Base-by-base conservation (phyloP, 257 asterid species). In the Cruciata laevipes region DNA sequence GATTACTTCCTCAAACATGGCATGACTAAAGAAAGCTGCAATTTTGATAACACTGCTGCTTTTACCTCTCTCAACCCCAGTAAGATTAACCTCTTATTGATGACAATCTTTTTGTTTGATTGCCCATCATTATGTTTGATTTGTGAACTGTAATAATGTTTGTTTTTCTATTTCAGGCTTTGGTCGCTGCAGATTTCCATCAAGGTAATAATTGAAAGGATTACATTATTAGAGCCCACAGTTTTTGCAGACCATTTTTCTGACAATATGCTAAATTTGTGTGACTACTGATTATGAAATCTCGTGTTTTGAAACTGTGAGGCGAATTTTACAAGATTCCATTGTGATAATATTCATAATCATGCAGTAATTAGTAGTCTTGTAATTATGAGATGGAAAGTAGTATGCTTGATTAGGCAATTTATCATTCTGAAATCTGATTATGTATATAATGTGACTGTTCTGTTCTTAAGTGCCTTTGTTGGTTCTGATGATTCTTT, bases 41-140 rank as follows among this genome's bases (percentile, higher is more conserved):
- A 79, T 68, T 92, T 92, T 57, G 80, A 75, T 11, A 78, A 80
- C 75, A 76, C 79, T 18, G 98, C 97, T 58, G 91, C 93, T 67
- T 87, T 92, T 77, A 87, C 90, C 69, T 75, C 86, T 23, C 82
- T 86, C 20, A 76, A 92, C 76, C 98, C 98, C 24, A 89, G 98
- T 92, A 63, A 83, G 85, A 52, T 27, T 38, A n/a, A 32, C 68
- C 49, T 23, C 0, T n/a, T 49, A 1, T n/a, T 20, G 3, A 8
- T 32, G 37, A 57, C 18, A 1, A 61, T 27, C 3, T 56, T 40
- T 35, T 52, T 25, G 24, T 55, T 57, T 66, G 10, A 23, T 47
- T 13, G 31, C 3, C 8, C 3, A 47, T 12, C 4, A n/a, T n/a
- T n/a, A n/a, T 31, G 2, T 18, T 37, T 55, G 13, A 16, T 44